Conservation (phyloP, 352 stramenopile species). For the Blastocystis sp. region DNA sequence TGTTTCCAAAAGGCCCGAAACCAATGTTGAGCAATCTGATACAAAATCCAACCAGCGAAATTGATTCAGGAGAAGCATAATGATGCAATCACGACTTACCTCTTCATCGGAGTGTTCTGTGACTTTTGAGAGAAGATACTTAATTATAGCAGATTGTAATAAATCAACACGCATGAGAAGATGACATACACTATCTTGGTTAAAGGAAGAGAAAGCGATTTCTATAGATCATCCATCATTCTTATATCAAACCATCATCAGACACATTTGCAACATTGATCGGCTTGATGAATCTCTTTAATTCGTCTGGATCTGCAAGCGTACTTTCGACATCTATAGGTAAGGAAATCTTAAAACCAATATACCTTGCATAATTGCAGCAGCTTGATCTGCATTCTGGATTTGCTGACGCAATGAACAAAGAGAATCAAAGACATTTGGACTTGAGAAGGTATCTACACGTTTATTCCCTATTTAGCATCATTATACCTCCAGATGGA, state of each 20-base stretch:
- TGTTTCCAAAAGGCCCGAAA: slow-evolving; percentile 16
- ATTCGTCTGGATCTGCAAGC: background rate
- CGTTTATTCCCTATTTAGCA: background rate
- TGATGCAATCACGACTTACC: background rate
- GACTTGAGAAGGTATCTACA: slow-evolving; percentile 32
- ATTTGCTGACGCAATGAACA: slow-evolving; percentile 27
- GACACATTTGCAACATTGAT: background rate
- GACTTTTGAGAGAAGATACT: slow-evolving; percentile 3
- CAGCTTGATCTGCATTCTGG: background rate
- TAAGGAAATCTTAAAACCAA: background rate
- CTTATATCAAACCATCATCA: background rate
- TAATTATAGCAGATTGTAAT: background rate
- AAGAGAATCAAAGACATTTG: slow-evolving; percentile 38
- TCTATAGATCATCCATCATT: background rate
- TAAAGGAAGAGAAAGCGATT: background rate
- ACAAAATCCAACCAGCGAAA: slow-evolving; percentile 47
- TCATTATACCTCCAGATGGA: background rate
- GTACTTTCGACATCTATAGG: slow-evolving; percentile 3
- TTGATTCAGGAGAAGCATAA: slow-evolving; percentile 14
- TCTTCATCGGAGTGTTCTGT: slow-evolving; percentile 55
- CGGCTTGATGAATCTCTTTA: slow-evolving; percentile 9
- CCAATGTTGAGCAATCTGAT: background rate
- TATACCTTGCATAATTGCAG: background rate
- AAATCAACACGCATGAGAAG: slow-evolving; percentile 24
- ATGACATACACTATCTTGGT: slow-evolving; percentile 43